Conservation (phyloP, 2,329 filamentous ascomycete genomes). For the Cladophialophora immunda region DNA sequence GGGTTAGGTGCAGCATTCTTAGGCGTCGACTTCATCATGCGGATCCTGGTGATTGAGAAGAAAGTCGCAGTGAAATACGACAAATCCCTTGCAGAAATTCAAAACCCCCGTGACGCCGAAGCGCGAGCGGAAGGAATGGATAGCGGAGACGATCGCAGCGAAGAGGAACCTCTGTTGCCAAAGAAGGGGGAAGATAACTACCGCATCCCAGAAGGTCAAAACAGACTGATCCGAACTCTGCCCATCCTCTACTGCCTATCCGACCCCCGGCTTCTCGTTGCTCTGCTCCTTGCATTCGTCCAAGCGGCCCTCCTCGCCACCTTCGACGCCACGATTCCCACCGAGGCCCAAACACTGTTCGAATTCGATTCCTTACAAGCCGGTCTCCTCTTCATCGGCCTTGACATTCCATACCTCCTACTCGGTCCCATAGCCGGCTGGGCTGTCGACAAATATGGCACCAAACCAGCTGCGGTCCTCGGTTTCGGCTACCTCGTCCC, state of each 20-base stretch:
- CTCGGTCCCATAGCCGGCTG: constrained; percentile 37
- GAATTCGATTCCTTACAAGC: constrained; percentile 46
- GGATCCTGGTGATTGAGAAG: constrained; percentile 70
- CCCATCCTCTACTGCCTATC: constrained; percentile 44
- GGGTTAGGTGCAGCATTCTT: constrained; percentile 64
- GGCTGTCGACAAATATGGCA: constrained; percentile 58
- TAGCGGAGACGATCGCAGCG: constrained; percentile 42
- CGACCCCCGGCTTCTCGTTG: constrained; percentile 35
- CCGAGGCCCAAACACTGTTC: constrained; percentile 38
- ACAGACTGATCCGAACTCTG: constrained; percentile 50
- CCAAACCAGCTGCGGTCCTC: constrained; percentile 43
- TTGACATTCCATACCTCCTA: constrained; percentile 48
- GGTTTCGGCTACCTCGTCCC: constrained; percentile 38
- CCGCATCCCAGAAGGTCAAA: constrained; percentile 54
- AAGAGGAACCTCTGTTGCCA: constrained; percentile 52
- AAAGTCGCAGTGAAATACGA: constrained; percentile 62
- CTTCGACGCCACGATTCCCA: constrained; percentile 42
- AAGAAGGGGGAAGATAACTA: constrained; percentile 50
- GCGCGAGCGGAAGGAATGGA: constrained; percentile 33
- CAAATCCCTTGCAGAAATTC: constrained; percentile 7
- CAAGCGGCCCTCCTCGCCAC: constrained; percentile 39
- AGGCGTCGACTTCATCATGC: constrained; percentile 66
- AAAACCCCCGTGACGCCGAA: constrained; percentile 39
- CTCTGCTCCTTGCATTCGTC: constrained; percentile 39
- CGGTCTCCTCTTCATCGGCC: constrained; percentile 49